These are phyloP conservation scores for Podaxis mareebaensis DNA, from an alignment of 768 basidiomycete genomes.

Conservation along the genomic window DNA sequence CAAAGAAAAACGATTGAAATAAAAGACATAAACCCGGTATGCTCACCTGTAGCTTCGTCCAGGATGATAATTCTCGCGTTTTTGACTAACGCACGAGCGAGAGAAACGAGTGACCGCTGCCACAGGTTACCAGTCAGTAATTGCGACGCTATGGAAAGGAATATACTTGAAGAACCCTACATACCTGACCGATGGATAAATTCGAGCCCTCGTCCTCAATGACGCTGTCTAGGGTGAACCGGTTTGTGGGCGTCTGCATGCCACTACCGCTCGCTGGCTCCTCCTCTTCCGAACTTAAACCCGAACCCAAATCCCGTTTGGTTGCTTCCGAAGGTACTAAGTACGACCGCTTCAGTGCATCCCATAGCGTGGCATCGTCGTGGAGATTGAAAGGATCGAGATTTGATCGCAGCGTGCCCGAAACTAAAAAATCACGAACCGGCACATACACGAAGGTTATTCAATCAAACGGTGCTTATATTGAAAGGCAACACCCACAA, in stretches of 20 bases:
- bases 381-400: constrained; percentile 86
- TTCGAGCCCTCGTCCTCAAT: constrained; percentile 90
- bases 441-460: background rate
- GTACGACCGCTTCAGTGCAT: constrained; percentile 83
- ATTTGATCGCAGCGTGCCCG: constrained; percentile 82
- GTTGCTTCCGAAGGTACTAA: constrained; percentile 43
- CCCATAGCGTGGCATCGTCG: constrained; percentile 83
- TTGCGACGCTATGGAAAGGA: too few species aligned
- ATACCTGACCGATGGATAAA: constrained; percentile 70
- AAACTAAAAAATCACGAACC: constrained; percentile 42
- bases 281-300: constrained; percentile 31
- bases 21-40: background rate
- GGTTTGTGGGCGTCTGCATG: constrained; percentile 46
- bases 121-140: background rate
- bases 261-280: constrained; percentile 41
- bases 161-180: background rate
- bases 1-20: background rate
- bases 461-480: background rate
- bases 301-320: constrained; percentile 40
- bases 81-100: constrained; percentile 89
- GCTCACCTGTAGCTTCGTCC: constrained; percentile 81
- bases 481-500: constrained; percentile 34
- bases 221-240: constrained; percentile 80
- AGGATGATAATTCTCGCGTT: constrained; percentile 82
- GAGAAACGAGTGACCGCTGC: constrained; percentile 79